A percentile compares a stretch with the other conserved stretches of the same genome.
Conservation (phyloP, 169 alveolate genomes). For the Plasmodium falciparum region DNA sequence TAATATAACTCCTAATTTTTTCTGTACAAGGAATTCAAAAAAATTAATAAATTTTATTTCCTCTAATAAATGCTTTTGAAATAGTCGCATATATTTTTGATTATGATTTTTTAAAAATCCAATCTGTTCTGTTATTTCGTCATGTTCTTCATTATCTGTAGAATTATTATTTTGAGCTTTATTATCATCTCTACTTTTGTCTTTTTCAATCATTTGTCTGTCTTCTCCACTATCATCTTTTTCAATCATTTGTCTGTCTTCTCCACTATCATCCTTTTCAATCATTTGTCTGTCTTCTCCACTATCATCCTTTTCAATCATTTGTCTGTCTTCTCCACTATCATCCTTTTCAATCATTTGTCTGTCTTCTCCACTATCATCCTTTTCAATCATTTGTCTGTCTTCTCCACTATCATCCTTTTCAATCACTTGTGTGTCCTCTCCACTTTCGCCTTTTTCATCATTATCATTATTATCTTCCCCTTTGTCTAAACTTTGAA, state of each 20-base stretch:
- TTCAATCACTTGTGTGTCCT: too few species aligned
- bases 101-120: slow-evolving; percentile 30
- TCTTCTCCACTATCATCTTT: too few species aligned
- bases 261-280: background rate
- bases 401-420: too few species aligned
- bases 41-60: slow-evolving; percentile 59
- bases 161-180: background rate
- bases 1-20: slow-evolving; percentile 31
- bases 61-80: slow-evolving; percentile 40
- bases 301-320: background rate
- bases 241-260: too few species aligned
- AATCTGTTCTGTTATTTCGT: slow-evolving; percentile 30
- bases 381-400: too few species aligned
- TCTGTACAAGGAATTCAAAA: slow-evolving; percentile 30
- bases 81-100: slow-evolving; percentile 40
- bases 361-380: too few species aligned
- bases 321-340: background rate
- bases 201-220: too few species aligned
- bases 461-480: background rate
- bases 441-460: background rate
- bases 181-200: background rate
- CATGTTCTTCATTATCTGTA: background rate
- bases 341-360: background rate
- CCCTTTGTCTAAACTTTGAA: background rate
- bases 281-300: too few species aligned